Evolutionary conservation across 2,329 filamentous ascomycete genomes (phyloP), one percentile per base, ranked within the genome.

Genomic region (Claviceps sp.): DNA sequence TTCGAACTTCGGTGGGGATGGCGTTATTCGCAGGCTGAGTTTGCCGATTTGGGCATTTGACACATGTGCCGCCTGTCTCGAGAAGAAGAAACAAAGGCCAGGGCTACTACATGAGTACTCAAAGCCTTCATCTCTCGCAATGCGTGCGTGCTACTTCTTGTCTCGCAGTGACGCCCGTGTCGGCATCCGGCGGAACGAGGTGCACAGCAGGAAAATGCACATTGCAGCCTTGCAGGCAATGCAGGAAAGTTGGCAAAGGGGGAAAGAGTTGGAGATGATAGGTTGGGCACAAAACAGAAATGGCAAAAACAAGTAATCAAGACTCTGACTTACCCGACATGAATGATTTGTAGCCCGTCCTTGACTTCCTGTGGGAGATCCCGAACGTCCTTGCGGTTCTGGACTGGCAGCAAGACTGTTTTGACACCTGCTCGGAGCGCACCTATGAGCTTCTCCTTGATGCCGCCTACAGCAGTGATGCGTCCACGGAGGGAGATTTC

Each of bases 371-470:
- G 77, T 0, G 93, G 93, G 52, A 97, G 74, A 68, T 97, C 91
- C 68, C 86, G 87, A 54, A 87, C 85, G 65, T 98, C 93, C 70
- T 97, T 97, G 57, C 84, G 79, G 66, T 98, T 98, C 59, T 87
- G 85, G 37, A 84, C 79, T 3, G 93, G 93, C 7, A 98, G 73
- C 55, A 98, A 68, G 7, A 98, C 91, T 37, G 88, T 91, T 76
- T 95, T 95, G 56, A 98, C 91, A 30, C 93, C 93, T 2, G 93
- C 93, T 52, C 91, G 80, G 64, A 94, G 75, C 8, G 93, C 93
- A 22, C 93, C 93, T 64, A 98, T 97, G 50, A 97, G 76, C 69
- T 98, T 98, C 79, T 98, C 91, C 71, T 97, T 96, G 72, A 98
- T 97, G 17, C 93, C 93, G 50, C 93, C 93, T 39, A 98, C 93